phyloP scores from a whole-genome alignment of 306 rosid species.

The Mimosa bimucronata region DNA sequence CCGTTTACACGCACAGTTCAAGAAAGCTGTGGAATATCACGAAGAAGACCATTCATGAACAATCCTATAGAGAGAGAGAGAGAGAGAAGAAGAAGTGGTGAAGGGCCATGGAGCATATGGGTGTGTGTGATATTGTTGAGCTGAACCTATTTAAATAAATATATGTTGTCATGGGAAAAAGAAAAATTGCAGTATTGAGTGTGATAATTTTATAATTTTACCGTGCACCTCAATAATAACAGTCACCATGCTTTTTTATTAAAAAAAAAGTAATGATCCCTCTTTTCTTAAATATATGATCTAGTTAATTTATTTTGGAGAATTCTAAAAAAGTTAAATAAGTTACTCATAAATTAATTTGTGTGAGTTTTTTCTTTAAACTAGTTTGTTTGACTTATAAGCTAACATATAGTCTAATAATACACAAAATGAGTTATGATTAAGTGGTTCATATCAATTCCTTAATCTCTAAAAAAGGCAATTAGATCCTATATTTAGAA shows the following conservation, averaged over 20 bases:
- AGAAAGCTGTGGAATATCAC: slow-evolving; percentile 80
- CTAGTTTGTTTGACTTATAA: too few relatives aligned
- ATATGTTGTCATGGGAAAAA: background rate
- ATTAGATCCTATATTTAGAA: too few relatives aligned
- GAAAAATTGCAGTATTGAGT: background rate
- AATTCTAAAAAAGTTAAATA: too few relatives aligned
- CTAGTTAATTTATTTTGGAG: too few relatives aligned
- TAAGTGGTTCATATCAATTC: too few relatives aligned
- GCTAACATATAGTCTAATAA: too few relatives aligned
- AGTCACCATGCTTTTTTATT: background rate
- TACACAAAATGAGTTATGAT: too few relatives aligned
- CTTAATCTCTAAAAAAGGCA: too few relatives aligned
- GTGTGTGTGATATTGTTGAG: background rate
- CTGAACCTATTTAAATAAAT: background rate
- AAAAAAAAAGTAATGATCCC: too few relatives aligned
- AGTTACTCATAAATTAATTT: too few relatives aligned
- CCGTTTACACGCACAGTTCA: slow-evolving; percentile 52
- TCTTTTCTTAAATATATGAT: too few relatives aligned
- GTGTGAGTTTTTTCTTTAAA: too few relatives aligned
- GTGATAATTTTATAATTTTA: background rate
- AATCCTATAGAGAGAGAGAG: background rate
- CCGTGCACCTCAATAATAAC: background rate
- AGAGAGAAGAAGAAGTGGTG: background rate
- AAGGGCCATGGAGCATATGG: background rate
- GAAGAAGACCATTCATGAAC: slow-evolving; percentile 49